Evolutionary conservation across 129 eudicot genomes (phyloP), one percentile per base, ranked within the genome.

Genomic region (Flaveria brownii): DNA sequence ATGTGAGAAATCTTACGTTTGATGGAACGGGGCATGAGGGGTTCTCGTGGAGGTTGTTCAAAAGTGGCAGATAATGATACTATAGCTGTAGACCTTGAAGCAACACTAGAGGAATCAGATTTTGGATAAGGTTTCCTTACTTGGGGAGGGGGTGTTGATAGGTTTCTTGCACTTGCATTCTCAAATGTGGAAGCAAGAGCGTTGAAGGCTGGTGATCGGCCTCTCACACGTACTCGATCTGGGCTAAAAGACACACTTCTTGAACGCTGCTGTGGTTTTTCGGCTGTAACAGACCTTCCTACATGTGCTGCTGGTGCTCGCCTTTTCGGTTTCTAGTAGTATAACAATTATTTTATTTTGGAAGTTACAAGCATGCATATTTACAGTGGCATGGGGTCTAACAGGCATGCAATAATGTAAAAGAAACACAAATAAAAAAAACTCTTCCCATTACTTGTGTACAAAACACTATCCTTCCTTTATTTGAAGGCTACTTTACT

Each of bases 81-180:
- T 76, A 95, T 82, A 55, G 96, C 92, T 42, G 82, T 72, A 70
- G 97, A 74, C 81, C 83, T 82, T 36, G 96, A 70, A 68, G 90
- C 82, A 12, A 6, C 61, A 54, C 39, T 75, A 16, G 86, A 67
- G 16, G 99, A 78, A 82, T 91, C 97, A 4, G 97, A 88, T 74
- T 84, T 87, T 50, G 92, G 94, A 81, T 84, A 89, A 10, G 85
- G 84, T 76, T 91, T 91, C 56, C 87, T 86, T 61, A 80, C 88
- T 71, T 82, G 80, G n/a, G 99, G 99, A 23, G 99, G 99, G 49
- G 99, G 99, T 79, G 99, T 95, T 63, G 99, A 95, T 12, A 95
- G 84, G 75, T 95, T 95, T 70, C 99, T 81, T 54, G 91, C 78
- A 72, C 73, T 91, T 43, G 93, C 78, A 30, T 82, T 95, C 87